Evolutionary conservation across 768 basidiomycete genomes (phyloP).

Genomic region (Boletus sensibilis): DNA sequence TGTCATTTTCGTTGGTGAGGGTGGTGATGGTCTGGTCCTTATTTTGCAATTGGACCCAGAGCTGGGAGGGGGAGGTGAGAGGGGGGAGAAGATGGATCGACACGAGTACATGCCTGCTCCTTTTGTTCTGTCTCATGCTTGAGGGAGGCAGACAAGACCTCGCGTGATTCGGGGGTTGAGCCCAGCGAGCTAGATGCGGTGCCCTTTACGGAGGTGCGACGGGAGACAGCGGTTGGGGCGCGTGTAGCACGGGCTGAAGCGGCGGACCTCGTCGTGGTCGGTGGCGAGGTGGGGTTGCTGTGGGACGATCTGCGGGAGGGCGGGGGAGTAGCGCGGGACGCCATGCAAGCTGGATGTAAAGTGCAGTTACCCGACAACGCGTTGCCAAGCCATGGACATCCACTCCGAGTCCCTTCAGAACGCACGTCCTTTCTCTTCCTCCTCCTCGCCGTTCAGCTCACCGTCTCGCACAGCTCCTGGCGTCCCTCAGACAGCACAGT

Average conservation of each 20-base stretch:
- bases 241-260: constrained; percentile 60
- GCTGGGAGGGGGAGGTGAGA: constrained; percentile 40
- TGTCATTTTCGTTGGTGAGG: constrained; percentile 64
- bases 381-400: constrained; percentile 3
- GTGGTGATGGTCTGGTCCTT: constrained; percentile 68
- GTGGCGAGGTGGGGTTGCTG: constrained; percentile 42
- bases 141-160: constrained; percentile 58
- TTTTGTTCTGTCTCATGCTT: constrained; percentile 80
- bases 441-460: constrained; percentile 5
- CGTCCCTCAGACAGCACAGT: constrained; percentile 42
- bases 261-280: constrained; percentile 46
- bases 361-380: constrained; percentile 2
- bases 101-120: constrained; percentile 57
- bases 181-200: constrained; percentile 36
- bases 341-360: constrained; percentile 33
- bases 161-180: constrained; percentile 48
- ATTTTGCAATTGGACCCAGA: constrained; percentile 73
- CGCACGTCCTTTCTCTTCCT: constrained; percentile 19
- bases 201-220: constrained; percentile 52
- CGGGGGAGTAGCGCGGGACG: constrained; percentile 45
- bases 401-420: constrained; percentile 36
- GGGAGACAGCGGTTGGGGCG: constrained; percentile 39
- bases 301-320: constrained; percentile 45
- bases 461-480: constrained; percentile 41
- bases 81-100: constrained; percentile 5